Percentiles rank a stretch among this genome's conserved stretches.
Evolutionary conservation across 257 asterid species (phyloP).

Genomic region (Nicotiana noctiflora): DNA sequence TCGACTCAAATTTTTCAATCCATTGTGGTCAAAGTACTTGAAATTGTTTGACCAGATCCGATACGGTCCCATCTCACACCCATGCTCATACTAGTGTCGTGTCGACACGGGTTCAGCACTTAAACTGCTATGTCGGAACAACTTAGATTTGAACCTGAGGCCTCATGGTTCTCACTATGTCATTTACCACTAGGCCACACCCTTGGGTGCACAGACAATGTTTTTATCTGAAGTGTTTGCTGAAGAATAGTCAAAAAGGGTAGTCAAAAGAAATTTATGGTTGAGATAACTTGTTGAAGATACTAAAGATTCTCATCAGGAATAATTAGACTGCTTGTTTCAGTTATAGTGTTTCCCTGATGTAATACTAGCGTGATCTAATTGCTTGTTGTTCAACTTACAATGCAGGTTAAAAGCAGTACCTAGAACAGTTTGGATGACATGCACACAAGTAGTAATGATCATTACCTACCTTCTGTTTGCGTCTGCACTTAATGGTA

Average conservation of each 20-base stretch:
- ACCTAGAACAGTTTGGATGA: conserved; percentile 69
- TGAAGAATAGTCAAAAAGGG: not conserved
- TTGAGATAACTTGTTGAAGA: not conserved
- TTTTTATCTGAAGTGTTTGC: not conserved
- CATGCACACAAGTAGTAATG: conserved; percentile 52
- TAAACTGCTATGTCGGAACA: no score
- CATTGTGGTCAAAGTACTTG: no score
- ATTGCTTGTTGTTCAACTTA: not conserved
- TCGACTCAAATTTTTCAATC: no score
- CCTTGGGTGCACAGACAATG: not conserved
- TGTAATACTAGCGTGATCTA: not conserved
- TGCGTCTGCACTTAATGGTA: conserved; percentile 41
- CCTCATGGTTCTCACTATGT: no score
- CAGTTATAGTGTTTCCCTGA: not conserved
- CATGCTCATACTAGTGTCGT: no score
- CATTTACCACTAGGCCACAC: no score
- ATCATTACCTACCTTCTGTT: conserved; percentile 46
- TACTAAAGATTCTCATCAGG: not conserved
- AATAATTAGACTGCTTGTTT: not conserved
- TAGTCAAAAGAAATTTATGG: not conserved
- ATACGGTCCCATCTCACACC: no score
- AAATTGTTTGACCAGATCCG: no score
- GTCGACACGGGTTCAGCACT: no score
- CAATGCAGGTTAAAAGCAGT: conserved; percentile 45
- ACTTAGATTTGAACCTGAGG: no score